Conservation (phyloP, 1,284 basidiomycete genomes). For the Anthracocystis setariae region DNA sequence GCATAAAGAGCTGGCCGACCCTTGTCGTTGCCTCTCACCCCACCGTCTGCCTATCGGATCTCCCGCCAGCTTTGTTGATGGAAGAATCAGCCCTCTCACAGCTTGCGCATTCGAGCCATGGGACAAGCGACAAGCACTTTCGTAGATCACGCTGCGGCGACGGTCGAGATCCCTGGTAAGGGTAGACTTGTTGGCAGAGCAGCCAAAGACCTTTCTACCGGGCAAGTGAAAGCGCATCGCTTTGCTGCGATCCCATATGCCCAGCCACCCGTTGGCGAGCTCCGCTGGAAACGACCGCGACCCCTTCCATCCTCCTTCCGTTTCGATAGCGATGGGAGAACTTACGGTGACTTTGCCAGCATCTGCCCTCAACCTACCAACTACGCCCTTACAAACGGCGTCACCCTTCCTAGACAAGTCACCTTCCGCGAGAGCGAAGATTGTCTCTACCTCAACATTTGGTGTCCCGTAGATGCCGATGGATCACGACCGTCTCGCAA, state of each 20-base stretch:
- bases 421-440: constrained; percentile 29
- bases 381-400: constrained; percentile 31
- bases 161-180: constrained; percentile 23
- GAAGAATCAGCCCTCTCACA: background rate
- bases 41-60: background rate
- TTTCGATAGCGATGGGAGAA: constrained; percentile 25
- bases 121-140: constrained; percentile 36
- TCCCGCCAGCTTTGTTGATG: background rate
- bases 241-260: constrained; percentile 49
- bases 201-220: constrained; percentile 19
- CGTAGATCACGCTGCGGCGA: constrained; percentile 14
- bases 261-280: constrained; percentile 35
- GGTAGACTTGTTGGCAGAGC: constrained; percentile 26
- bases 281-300: constrained; percentile 38
- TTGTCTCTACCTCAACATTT: constrained; percentile 52
- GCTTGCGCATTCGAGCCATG: constrained; percentile 8
- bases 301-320: constrained; percentile 24
- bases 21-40: background rate
- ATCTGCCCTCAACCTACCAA: constrained; percentile 31
- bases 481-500: constrained; percentile 5
- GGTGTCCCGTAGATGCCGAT: constrained; percentile 22
- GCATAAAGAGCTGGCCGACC: background rate
- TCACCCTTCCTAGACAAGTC: constrained; percentile 13
- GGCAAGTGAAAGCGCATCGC: constrained; percentile 32
- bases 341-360: constrained; percentile 22